Conservation (phyloP, 345 rosid species). For the Gossypium bickii region DNA sequence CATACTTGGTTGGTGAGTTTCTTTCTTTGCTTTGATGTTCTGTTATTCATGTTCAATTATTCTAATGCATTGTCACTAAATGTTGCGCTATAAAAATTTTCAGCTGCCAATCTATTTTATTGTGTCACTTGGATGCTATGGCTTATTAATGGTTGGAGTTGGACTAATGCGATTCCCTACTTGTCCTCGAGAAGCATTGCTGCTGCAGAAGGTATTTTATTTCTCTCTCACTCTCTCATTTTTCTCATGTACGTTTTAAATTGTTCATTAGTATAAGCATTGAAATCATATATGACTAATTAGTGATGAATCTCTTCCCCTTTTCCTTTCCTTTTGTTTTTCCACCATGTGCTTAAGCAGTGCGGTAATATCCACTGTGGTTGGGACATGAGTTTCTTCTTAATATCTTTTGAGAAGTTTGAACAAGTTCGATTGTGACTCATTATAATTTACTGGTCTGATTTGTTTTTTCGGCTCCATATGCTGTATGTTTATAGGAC, state of each 20-base stretch:
- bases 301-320: not conserved
- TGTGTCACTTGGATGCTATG: slow-evolving; percentile 71
- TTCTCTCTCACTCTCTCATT: not conserved
- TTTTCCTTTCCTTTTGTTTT: not conserved
- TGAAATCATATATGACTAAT: not conserved
- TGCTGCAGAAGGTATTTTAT: slow-evolving; percentile 55
- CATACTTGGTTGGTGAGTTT: slow-evolving; percentile 50
- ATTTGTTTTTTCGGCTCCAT: not conserved
- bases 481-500: slow-evolving; percentile 42
- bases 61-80: not conserved
- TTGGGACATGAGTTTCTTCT: not conserved
- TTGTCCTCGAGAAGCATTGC: slow-evolving; percentile 65
- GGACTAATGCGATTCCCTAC: slow-evolving; percentile 72
- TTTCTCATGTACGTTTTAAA: not conserved
- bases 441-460: not conserved
- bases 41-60: not conserved
- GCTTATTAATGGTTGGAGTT: slow-evolving; percentile 69
- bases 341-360: not conserved
- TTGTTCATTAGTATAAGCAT: not conserved
- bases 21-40: not conserved
- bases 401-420: not conserved
- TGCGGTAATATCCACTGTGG: not conserved
- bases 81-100: not conserved
- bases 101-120: slow-evolving; percentile 67
- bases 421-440: not conserved